These are phyloP conservation scores for Leucogyrophana mollusca DNA, from an alignment of 768 basidiomycete species.

Conservation along the genomic window DNA sequence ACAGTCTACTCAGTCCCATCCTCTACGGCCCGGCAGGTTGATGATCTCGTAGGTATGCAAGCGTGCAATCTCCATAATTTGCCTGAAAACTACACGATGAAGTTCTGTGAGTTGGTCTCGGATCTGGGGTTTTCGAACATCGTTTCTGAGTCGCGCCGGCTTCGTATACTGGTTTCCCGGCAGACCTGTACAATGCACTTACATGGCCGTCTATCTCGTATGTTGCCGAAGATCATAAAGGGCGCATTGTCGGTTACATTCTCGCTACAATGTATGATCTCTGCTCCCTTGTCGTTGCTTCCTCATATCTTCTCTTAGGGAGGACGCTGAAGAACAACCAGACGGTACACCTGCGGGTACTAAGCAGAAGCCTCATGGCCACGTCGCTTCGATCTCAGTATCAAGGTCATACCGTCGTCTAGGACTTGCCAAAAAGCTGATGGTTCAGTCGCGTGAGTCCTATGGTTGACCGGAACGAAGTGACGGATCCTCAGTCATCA, in stretches of 20 bases:
- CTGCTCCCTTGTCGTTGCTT: constrained; percentile 7
- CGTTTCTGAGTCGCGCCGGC: no score
- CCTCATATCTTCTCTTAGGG: constrained; percentile 50
- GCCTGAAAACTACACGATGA: constrained; percentile 88
- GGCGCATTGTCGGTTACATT: constrained; percentile 91
- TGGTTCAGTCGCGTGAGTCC: constrained; percentile 85
- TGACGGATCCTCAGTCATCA: constrained; percentile 6
- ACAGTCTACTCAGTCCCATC: constrained; percentile 16
- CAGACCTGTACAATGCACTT: constrained; percentile 86
- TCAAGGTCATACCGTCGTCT: constrained; percentile 86
- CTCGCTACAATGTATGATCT: constrained; percentile 85
- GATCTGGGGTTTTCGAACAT: no score
- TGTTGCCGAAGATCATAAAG: constrained; percentile 88
- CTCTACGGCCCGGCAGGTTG: constrained; percentile 62
- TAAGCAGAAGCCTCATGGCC: constrained; percentile 71
- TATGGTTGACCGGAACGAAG: no score
- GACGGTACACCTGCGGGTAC: constrained; percentile 45
- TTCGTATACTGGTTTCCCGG: background rate
- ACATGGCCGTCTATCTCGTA: constrained; percentile 95
- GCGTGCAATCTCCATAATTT: constrained; percentile 91
- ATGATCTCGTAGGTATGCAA: constrained; percentile 91
- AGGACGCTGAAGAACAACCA: constrained; percentile 42
- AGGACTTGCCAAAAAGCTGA: constrained; percentile 90
- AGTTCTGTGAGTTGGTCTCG: constrained; percentile 54
- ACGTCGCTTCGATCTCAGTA: constrained; percentile 96